Percentiles rank a stretch among this genome's conserved stretches.
Conservation (phyloP, 257 asterid species). For the Haberlea rhodopensis region DNA sequence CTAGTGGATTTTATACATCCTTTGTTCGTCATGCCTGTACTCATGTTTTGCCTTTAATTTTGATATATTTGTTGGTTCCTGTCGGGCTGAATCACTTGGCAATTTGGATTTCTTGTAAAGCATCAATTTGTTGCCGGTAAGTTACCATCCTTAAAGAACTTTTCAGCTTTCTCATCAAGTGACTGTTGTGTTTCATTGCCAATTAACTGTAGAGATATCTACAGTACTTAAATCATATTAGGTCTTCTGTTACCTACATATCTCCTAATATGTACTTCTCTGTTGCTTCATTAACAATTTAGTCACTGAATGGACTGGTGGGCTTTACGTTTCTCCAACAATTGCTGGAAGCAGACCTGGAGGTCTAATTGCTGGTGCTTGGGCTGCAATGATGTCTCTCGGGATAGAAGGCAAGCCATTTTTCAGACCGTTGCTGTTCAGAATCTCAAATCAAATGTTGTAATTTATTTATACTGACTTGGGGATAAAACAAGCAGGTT, state of each 20-base stretch:
- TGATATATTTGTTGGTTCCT: slow-evolving; percentile 23
- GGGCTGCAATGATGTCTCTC: slow-evolving; percentile 99
- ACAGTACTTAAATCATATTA: neutral
- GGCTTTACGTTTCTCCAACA: slow-evolving; percentile 90
- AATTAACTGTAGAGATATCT: slow-evolving; percentile 1
- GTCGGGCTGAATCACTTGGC: slow-evolving; percentile 42
- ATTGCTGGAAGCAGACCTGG: slow-evolving; percentile 99
- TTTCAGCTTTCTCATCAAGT: slow-evolving; percentile 15
- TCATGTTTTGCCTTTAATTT: neutral
- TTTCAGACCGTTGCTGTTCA: slow-evolving; percentile 15
- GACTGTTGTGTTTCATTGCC: slow-evolving; percentile 5
- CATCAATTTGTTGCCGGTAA: slow-evolving; percentile 98
- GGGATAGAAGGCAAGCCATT: slow-evolving; percentile 73
- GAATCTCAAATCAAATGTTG: slow-evolving; percentile 15
- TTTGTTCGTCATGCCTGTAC: slow-evolving; percentile 16
- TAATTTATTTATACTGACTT: slow-evolving; percentile 26
- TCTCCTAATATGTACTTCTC: neutral
- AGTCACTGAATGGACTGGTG: slow-evolving; percentile 99
- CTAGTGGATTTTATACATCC: slow-evolving; percentile 1
- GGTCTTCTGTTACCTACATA: slow-evolving; percentile 2
- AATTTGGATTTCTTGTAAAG: slow-evolving; percentile 44
- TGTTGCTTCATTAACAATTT: slow-evolving; percentile 22
- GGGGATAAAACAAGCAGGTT: slow-evolving; percentile 45
- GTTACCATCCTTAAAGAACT: slow-evolving; percentile 33
- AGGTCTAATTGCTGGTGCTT: slow-evolving; percentile 92